Conservation (phyloP, 116 monocot species). For the Iris pallida region DNA sequence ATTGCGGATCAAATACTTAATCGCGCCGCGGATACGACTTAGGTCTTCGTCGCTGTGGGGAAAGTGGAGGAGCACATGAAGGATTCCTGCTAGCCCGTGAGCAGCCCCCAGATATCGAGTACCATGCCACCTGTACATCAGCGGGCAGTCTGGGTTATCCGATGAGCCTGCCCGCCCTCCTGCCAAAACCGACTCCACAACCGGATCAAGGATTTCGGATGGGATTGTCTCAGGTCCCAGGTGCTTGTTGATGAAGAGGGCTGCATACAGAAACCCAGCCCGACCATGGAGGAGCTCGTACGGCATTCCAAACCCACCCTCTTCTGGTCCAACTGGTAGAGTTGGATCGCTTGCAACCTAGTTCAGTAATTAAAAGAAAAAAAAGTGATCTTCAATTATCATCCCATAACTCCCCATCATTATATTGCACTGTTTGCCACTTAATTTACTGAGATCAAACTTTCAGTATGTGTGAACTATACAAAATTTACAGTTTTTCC, state of each 20-base stretch:
- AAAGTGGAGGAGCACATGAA: constrained; percentile 50
- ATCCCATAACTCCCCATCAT: too few species aligned
- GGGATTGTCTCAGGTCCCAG: constrained; percentile 25
- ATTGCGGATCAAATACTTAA: constrained; percentile 36
- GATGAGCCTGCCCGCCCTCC: constrained; percentile 34
- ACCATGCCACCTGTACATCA: constrained; percentile 57
- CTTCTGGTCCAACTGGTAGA: constrained; percentile 39
- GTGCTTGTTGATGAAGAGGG: constrained; percentile 41
- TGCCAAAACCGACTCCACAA: constrained; percentile 33
- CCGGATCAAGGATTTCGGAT: constrained; percentile 14
- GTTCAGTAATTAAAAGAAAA: neutral
- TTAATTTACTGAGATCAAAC: too few species aligned
- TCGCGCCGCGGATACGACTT: constrained; percentile 25
- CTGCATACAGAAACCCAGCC: constrained; percentile 46
- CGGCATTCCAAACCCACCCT: constrained; percentile 52
- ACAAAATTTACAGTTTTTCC: too few species aligned
- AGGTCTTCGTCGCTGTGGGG: constrained; percentile 17
- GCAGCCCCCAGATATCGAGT: constrained; percentile 51
- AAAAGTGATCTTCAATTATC: neutral
- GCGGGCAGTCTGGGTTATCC: constrained; percentile 22
- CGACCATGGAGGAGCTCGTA: constrained; percentile 51
- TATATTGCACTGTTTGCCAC: too few species aligned
- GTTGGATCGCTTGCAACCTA: constrained; percentile 42
- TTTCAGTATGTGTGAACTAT: too few species aligned
- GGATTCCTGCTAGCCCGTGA: constrained; percentile 39